phyloP scores from a whole-genome alignment of 768 basidiomycete species.

The Daedaleopsis sinensis region DNA sequence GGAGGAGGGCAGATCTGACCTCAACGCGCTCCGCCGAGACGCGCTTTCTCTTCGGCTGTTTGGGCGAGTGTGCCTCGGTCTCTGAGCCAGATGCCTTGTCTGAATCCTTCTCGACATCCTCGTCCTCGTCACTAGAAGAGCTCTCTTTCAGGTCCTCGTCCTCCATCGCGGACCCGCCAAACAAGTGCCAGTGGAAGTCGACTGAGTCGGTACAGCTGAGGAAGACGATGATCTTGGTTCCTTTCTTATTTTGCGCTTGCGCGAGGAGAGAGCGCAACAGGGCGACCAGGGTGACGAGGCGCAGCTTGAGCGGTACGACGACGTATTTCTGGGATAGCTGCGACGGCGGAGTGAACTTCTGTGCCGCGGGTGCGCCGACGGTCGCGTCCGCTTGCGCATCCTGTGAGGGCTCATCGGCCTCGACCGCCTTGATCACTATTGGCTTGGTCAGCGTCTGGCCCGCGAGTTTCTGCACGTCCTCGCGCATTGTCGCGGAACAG shows the following conservation, averaged over 20 bases:
- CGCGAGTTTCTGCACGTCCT: conserved; percentile 92
- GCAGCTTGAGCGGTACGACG: conserved; percentile 87
- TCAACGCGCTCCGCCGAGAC: conserved; percentile 46
- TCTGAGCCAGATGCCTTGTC: conserved; percentile 16
- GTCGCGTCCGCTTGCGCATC: conserved; percentile 21
- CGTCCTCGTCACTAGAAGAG: neutral
- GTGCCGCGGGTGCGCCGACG: conserved; percentile 31
- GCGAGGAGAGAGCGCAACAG: conserved; percentile 81
- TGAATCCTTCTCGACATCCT: conserved; percentile 7
- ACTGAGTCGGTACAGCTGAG: conserved; percentile 97
- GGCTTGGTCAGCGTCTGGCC: conserved; percentile 80
- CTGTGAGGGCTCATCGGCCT: conserved; percentile 42
- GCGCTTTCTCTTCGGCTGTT: conserved; percentile 30
- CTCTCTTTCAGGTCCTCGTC: conserved; percentile 21
- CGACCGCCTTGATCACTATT: conserved; percentile 78
- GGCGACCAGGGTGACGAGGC: conserved; percentile 89
- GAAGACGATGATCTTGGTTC: conserved; percentile 89
- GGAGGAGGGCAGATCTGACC: conserved; percentile 74
- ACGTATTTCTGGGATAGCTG: conserved; percentile 93
- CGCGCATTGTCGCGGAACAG: conserved; percentile 95
- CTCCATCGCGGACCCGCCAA: conserved; percentile 75
- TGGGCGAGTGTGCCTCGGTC: conserved; percentile 27
- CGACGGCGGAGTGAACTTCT: conserved; percentile 90
- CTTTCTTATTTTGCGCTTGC: conserved; percentile 52
- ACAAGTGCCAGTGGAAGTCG: conserved; percentile 91